Evolutionary conservation across 495 filamentous ascomycete species (phyloP).

Genomic region (Annulohypoxylon nitens): DNA sequence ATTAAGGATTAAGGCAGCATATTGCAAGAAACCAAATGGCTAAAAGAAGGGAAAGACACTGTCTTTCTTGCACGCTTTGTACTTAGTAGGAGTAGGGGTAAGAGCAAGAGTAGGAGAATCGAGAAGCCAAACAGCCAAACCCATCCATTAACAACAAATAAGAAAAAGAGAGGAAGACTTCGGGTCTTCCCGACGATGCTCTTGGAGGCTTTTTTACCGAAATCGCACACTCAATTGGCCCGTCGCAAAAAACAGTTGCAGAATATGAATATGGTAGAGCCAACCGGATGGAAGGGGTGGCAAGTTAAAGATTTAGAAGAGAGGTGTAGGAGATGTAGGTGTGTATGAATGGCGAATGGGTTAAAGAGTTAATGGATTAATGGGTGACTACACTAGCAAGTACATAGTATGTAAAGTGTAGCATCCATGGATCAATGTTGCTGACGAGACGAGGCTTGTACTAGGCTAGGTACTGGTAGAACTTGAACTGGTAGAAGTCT

Average conservation of each 20-base stretch:
- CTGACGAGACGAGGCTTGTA: conserved; percentile 45
- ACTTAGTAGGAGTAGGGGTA: not conserved
- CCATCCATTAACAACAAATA: conserved; percentile 14
- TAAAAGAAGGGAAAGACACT: conserved; percentile 30
- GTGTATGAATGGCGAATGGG: too few relatives aligned
- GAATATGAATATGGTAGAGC: conserved; percentile 30
- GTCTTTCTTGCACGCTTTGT: conserved; percentile 31
- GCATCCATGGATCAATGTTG: conserved; percentile 6
- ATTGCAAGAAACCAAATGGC: conserved; percentile 30
- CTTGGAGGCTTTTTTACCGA: conserved; percentile 30
- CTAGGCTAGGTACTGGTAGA: not conserved
- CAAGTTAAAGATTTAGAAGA: conserved; percentile 40
- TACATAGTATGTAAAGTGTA: not conserved
- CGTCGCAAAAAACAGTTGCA: conserved; percentile 21
- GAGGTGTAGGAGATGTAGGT: conserved; percentile 3
- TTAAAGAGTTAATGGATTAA: conserved; percentile 1
- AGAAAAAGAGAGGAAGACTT: conserved; percentile 30
- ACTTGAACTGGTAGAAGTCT: too few relatives aligned
- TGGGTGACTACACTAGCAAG: conserved; percentile 14
- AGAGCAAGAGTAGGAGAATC: conserved; percentile 8
- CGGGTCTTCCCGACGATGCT: conserved; percentile 26
- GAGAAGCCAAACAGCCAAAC: conserved; percentile 26
- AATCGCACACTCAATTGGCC: conserved; percentile 43
- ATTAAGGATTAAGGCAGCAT: conserved; percentile 48
- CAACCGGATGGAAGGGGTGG: conserved; percentile 46